These are phyloP conservation scores for Myriosclerotinia curreyana DNA, from an alignment of 2,329 filamentous ascomycete genomes.

Conservation along the genomic window DNA sequence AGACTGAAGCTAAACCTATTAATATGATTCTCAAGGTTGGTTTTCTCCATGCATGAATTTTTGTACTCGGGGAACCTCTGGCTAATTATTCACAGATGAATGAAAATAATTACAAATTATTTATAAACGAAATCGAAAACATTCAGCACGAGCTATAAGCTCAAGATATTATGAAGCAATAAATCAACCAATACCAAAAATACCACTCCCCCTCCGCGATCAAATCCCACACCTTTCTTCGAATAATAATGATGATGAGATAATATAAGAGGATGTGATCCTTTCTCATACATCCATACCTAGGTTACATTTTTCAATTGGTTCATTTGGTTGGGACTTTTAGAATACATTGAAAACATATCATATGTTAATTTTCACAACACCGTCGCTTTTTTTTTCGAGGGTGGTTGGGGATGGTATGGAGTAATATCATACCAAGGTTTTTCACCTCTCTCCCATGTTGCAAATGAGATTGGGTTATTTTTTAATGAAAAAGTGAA, in stretches of 20 bases:
- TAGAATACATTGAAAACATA: slow-evolving; percentile 8
- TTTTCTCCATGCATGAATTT: slow-evolving; percentile 28
- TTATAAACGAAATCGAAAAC: slow-evolving; percentile 38
- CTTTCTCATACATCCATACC: neutral
- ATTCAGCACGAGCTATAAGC: slow-evolving; percentile 39
- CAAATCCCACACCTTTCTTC: neutral
- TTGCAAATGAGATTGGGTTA: too few species aligned
- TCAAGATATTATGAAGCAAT: neutral
- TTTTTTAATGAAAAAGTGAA: too few species aligned
- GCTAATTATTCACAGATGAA: slow-evolving; percentile 32
- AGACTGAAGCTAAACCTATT: slow-evolving; percentile 51
- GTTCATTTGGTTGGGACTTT: slow-evolving; percentile 5
- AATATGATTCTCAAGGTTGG: slow-evolving; percentile 61
- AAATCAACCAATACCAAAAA: neutral
- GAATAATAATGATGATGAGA: neutral
- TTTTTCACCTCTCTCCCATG: too few species aligned
- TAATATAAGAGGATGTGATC: neutral
- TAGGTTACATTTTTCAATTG: neutral
- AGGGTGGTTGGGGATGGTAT: neutral
- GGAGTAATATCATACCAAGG: neutral
- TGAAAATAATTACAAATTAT: slow-evolving; percentile 38
- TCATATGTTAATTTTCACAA: neutral
- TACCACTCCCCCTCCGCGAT: neutral
- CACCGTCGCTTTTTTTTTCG: neutral
- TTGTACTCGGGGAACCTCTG: slow-evolving; percentile 14